Percentiles rank a stretch among this genome's conserved stretches.
Evolutionary conservation across 2,329 filamentous ascomycete genomes (phyloP).

Genomic region (Zalaria sp.): DNA sequence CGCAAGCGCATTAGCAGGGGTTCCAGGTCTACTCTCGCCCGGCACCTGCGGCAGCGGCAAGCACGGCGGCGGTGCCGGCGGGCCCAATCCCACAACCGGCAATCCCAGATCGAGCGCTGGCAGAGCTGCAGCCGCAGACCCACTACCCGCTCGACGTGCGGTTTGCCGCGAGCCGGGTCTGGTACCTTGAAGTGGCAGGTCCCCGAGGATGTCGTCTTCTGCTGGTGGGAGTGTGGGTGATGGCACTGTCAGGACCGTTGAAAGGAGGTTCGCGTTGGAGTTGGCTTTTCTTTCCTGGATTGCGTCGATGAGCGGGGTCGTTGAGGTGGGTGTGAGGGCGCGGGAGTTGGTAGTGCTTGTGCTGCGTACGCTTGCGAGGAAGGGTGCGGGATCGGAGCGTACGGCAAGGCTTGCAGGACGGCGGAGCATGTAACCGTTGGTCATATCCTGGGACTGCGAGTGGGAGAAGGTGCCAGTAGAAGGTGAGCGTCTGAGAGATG

Average conservation of each 20-base stretch:
- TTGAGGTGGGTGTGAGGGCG: slow-evolving; percentile 15
- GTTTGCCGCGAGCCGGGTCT: neutral
- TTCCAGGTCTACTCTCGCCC: neutral
- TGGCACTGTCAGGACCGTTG: neutral
- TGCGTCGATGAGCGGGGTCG: slow-evolving; percentile 1
- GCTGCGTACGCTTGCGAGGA: slow-evolving; percentile 23
- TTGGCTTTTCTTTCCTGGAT: neutral
- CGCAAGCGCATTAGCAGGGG: neutral
- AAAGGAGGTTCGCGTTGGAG: neutral
- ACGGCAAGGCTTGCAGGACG: slow-evolving; percentile 31
- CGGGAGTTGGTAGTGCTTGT: slow-evolving; percentile 8
- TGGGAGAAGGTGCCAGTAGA: neutral
- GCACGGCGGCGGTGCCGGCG: slow-evolving; percentile 30
- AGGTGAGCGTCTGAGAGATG: slow-evolving; percentile 5
- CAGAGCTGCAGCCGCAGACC: slow-evolving; percentile 1
- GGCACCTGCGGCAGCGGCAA: neutral
- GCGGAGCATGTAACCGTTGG: slow-evolving; percentile 13
- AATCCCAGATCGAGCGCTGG: slow-evolving; percentile 18
- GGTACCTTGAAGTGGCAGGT: neutral
- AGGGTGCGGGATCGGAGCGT: slow-evolving; percentile 26
- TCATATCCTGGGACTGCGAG: neutral
- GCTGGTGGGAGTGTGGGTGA: neutral
- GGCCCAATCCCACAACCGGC: slow-evolving; percentile 25
- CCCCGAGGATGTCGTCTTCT: neutral
- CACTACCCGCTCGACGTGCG: neutral